Base-by-base conservation (phyloP, 805 yeast genomes). In the Kuraishia ogatae region DNA sequence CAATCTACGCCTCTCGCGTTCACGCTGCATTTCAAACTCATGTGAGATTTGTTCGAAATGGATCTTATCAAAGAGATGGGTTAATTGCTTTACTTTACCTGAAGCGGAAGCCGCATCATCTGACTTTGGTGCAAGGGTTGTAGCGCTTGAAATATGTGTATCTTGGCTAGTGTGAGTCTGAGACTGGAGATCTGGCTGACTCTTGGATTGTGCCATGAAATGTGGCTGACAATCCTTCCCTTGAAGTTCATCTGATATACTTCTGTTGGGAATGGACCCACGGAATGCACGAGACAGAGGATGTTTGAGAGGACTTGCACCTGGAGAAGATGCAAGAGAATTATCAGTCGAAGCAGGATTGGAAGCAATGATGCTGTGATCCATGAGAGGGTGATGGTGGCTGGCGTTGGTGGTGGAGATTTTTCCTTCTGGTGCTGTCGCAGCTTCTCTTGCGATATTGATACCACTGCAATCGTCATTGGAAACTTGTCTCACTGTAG, bases 21-120 rank as follows among this genome's bases (percentile, higher is more conserved):
- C 96, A 64, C 98, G 81, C 64, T 92, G 96, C 60, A 83, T 77
- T 64, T 89, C 96, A 66, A 93, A 92, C 65, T 94, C 97, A 61
- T 78, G 77, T 0, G 97, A 88, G 11, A 89, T 72, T 55, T 87
- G 87, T 61, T 87, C 94, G 59, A 89, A 82, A 62, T 89, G 93
- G 69, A 86, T 81, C 55, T 83, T 83, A 65, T 87, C 87, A 71
- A 83, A 84, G 64, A 81, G 83, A 56, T 72, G 81, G 0, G 92
- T 86, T 54, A 88, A 65, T 58, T 84, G 82, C 55, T 82, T 78
- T 0, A 88, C 96, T 57, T 78, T 80, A 6, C 76, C 69, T 24
- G 43, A 35, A 15, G 43, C 43, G 2, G 43, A 15, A 11, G n/a
- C 29, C 29, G 8, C n/a, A 35, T 10, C 43, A 17, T 35, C 43